Base-by-base conservation (phyloP, 2,329 filamentous ascomycete genomes). In the Sporothrix brunneoviolacea region DNA sequence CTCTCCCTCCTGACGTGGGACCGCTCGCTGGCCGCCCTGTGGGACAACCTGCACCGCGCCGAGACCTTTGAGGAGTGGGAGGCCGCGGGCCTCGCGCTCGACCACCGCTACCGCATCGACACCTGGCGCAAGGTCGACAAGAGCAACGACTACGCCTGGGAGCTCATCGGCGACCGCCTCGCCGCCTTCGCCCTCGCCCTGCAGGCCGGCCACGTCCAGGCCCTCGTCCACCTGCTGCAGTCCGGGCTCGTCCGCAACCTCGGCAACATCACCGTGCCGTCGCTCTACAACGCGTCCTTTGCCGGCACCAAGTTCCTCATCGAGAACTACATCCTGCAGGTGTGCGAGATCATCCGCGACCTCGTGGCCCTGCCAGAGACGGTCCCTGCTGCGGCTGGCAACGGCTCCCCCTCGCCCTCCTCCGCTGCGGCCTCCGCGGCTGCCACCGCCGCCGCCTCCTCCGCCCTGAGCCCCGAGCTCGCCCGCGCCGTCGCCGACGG, bases 281-380 rank as follows among this genome's bases (percentile, higher is more conserved):
- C 83, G 55, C 73, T 96, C 1, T 96, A 90, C 70, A 91, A 91
- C 60, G 79, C 84, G 52, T 86, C 88, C 12, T 93, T 93, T 63
- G 85, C 86, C 1, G 91, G 91, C 15, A 95, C 91, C 1, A 96
- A 96, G 65, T 79, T 87, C 48, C 70, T 95, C 42, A 94, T 96
- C 55, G 90, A 95, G 62, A 87, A 94, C 65, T 96, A 96, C 62
- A 84, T 95, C 55, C 83, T 84, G 1, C 83, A 91, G 62, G 84
- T 95, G 32, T 86, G 86, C n/a, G 79, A 86, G 52, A 85, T 88
- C 2, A 81, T 95, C 48, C 80, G 87, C 54, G 84, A 91, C 61
- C 83, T 96, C 33, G 83, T 83, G 24, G 70, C 65, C 18, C 74
- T 88, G 47, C 82, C 85, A n/a, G n/a, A n/a, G 18, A 84, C 80